Base-by-base conservation (phyloP, 2,329 filamentous ascomycete species). In the Graphiopsis chlorocephala region DNA sequence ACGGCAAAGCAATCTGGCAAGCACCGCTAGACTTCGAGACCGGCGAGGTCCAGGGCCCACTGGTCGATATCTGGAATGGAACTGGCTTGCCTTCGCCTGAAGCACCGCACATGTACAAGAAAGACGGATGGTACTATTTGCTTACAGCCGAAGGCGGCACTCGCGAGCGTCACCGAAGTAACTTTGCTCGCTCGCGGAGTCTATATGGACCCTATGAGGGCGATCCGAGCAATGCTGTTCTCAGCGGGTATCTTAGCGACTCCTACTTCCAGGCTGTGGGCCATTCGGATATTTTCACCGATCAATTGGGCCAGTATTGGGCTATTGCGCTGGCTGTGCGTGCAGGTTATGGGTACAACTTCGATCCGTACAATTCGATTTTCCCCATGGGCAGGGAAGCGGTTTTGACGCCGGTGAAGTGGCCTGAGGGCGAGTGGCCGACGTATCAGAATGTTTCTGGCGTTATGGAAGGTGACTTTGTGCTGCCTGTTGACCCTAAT, bases 381-480 rank as follows among this genome's bases (percentile, higher is more conserved):
- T 84, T 82, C 67, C 82, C 82, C 0, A 84, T 85, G 83, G 84
- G 84, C 2, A 76, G 84, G 12, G 84, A 87, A 69, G 80, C 81
- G 0, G 79, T 84, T 0, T 71, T 85, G 10, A 79, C 78, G 8
- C 78, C 82, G 0, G 82, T 80, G 1, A 80, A 75, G 0, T 87
- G 83, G 85, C 65, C 78, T 0, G 72, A 78, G 3, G 80, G 77
- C 0, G 76, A 80, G 48, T 73, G 67, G 66, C 72, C 71, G 69
- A 67, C 63, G 47, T 81, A 50, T 67, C 81, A 55, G 59, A 78
- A 77, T 2, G 76, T 84, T 4, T 69, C 72, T 1, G 83, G 82
- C 2, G 65, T 68, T 3, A 83, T 84, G 80, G 72, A 64, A 31
- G 66, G 66, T 12, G 59, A 63, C 23, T 65, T 65, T 25, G 20